A percentile compares a stretch with the other conserved stretches of the same genome.
Conservation (phyloP, 1,284 basidiomycete genomes). For the Puccinia novopanici region DNA sequence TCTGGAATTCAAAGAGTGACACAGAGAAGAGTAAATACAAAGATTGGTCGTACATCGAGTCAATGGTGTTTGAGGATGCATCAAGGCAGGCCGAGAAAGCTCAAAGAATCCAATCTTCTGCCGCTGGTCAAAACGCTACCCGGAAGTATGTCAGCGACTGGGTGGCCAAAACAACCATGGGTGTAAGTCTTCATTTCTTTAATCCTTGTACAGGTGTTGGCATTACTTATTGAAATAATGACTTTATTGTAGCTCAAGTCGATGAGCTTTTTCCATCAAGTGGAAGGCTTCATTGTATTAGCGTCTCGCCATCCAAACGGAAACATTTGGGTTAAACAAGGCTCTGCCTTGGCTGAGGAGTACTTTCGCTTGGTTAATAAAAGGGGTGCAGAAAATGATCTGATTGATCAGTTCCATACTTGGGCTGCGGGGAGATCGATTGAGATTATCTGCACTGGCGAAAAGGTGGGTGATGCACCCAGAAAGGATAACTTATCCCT, state of each 20-base stretch:
- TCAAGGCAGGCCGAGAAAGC: background rate
- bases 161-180: background rate
- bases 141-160: background rate
- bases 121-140: background rate
- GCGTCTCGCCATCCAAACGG: background rate
- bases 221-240: background rate
- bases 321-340: background rate
- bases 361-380: background rate
- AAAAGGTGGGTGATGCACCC: background rate
- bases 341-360: background rate
- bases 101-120: background rate
- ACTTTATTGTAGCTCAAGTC: background rate
- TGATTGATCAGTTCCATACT: background rate
- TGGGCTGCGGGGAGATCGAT: background rate
- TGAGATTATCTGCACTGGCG: background rate
- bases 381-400: background rate
- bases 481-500: background rate
- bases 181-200: background rate
- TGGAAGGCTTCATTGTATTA: background rate
- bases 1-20: background rate
- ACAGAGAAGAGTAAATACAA: background rate
- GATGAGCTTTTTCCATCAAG: slow-evolving; percentile 16
- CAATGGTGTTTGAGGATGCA: background rate
- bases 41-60: background rate
- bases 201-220: background rate